These are phyloP conservation scores for Trichoderma aggressivum DNA, from an alignment of 2,329 filamentous ascomycete genomes.

Conservation along the genomic window DNA sequence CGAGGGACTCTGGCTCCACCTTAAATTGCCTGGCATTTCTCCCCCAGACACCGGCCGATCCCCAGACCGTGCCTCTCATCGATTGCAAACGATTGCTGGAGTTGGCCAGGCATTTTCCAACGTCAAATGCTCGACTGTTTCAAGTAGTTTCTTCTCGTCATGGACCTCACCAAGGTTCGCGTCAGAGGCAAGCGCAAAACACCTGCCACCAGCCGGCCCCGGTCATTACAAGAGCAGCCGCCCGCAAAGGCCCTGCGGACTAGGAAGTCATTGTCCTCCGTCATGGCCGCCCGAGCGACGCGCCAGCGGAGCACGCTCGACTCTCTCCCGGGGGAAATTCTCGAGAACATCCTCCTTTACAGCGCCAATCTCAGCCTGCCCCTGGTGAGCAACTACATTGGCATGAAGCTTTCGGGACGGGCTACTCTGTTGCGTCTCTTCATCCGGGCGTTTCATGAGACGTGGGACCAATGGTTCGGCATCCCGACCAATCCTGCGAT, in stretches of 20 bases:
- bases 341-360: constrained; percentile 51
- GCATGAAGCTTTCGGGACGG: constrained; percentile 43
- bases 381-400: constrained; percentile 42
- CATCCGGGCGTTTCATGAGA: constrained; percentile 36
- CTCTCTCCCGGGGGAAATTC: constrained; percentile 49
- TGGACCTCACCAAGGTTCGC: constrained; percentile 45
- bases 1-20: constrained; percentile 3
- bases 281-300: constrained; percentile 29
- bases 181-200: constrained; percentile 45
- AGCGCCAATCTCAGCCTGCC: constrained; percentile 49
- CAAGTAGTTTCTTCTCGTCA: neutral
- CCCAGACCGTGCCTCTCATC: neutral
- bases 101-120: neutral
- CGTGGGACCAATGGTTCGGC: constrained; percentile 40
- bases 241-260: constrained; percentile 18
- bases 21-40: neutral
- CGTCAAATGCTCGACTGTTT: neutral
- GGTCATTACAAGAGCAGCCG: constrained; percentile 13
- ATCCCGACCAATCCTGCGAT: constrained; percentile 22
- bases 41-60: neutral
- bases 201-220: constrained; percentile 19
- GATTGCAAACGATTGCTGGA: neutral
- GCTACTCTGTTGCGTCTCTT: constrained; percentile 38
- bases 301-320: constrained; percentile 30
- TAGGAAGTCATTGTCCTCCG: constrained; percentile 31